phyloP scores from a whole-genome alignment of 441 rosid genomes.

The Melastoma candidum region DNA sequence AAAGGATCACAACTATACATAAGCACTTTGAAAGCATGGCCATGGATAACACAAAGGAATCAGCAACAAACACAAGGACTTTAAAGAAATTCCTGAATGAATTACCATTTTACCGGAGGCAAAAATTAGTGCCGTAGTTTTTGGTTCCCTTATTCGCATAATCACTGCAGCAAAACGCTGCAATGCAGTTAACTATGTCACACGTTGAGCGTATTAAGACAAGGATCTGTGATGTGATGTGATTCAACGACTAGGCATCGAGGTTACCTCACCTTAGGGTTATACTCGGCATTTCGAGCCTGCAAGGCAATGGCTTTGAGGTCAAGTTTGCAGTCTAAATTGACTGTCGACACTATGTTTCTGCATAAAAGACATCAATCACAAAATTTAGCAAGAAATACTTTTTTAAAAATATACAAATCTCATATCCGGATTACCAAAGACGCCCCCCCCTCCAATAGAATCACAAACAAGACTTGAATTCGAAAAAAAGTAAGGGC shows the following conservation, averaged over 20 bases:
- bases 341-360: slow-evolving; percentile 95
- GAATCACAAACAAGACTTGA: no score
- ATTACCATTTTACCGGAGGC: slow-evolving; percentile 88
- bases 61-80: background rate
- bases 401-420: no score
- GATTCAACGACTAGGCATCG: background rate
- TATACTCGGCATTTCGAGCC: slow-evolving; percentile 97
- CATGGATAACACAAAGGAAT: no score
- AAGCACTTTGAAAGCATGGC: no score
- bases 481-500: no score
- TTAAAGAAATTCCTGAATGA: background rate
- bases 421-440: no score
- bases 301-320: slow-evolving; percentile 90
- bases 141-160: slow-evolving; percentile 81
- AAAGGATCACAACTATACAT: background rate
- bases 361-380: slow-evolving; percentile 20
- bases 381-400: no score
- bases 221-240: no score
- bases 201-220: background rate
- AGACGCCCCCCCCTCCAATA: no score
- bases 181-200: background rate
- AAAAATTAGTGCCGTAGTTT: slow-evolving; percentile 77
- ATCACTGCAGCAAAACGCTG: slow-evolving; percentile 94
- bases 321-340: slow-evolving; percentile 91
- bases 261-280: slow-evolving; percentile 63